Conservation (phyloP, 2,329 filamentous ascomycete genomes). For the Allantophomopsis lycopodina region DNA sequence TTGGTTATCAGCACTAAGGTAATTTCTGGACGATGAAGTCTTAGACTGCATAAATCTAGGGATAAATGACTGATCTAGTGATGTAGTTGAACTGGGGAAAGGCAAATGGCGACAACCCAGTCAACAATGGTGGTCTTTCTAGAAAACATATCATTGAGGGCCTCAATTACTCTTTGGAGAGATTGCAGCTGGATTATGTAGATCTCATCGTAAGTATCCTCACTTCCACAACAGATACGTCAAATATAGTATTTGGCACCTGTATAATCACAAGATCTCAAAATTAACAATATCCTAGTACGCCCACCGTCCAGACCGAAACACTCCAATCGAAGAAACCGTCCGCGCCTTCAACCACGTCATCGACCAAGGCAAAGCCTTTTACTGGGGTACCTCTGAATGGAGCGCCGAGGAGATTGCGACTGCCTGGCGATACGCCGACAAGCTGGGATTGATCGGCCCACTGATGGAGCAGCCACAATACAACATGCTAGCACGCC, state of each 20-base stretch:
- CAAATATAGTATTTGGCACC: no score
- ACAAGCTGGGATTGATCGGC: slow-evolving; percentile 44
- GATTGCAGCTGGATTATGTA: slow-evolving; percentile 44
- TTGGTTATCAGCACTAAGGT: slow-evolving; percentile 42
- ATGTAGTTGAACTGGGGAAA: slow-evolving; percentile 50
- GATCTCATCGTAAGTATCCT: slow-evolving; percentile 34
- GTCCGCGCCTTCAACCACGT: slow-evolving; percentile 59
- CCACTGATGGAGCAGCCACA: slow-evolving; percentile 54
- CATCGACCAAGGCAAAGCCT: slow-evolving; percentile 51
- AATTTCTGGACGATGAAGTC: slow-evolving; percentile 1
- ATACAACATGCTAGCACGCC: slow-evolving; percentile 49
- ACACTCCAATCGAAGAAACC: slow-evolving; percentile 57
- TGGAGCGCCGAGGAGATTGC: slow-evolving; percentile 55
- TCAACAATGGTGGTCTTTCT: slow-evolving; percentile 55
- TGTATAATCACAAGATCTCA: no score
- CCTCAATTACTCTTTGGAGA: slow-evolving; percentile 41
- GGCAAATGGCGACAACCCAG: slow-evolving; percentile 42
- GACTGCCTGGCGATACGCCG: slow-evolving; percentile 45
- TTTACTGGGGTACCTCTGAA: slow-evolving; percentile 60
- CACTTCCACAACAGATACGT: no score
- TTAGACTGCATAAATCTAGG: no score
- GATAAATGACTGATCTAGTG: not conserved
- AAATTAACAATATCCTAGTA: slow-evolving; percentile 20
- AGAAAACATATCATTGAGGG: slow-evolving; percentile 60
- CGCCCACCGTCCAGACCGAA: slow-evolving; percentile 52